These are phyloP conservation scores for Trematosphaeria pertusa DNA, from an alignment of 2,329 filamentous ascomycete species.

Conservation along the genomic window DNA sequence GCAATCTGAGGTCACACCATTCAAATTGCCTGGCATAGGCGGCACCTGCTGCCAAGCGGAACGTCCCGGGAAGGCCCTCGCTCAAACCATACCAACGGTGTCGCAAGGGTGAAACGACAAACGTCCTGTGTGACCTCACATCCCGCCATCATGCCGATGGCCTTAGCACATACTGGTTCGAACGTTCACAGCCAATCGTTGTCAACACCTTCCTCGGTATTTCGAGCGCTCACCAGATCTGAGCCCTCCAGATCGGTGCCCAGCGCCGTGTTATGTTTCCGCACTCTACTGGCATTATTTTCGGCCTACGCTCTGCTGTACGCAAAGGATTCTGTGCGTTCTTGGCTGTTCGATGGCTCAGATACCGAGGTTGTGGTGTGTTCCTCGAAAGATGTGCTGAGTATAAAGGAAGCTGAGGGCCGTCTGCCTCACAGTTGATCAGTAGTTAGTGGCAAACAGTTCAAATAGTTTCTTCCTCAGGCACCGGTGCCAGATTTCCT, in stretches of 20 bases:
- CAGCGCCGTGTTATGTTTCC: background rate
- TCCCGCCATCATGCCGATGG: background rate
- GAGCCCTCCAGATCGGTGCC: background rate
- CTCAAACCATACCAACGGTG: constrained; percentile 3
- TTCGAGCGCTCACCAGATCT: background rate
- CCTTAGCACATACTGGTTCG: background rate
- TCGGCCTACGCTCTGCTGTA: no score
- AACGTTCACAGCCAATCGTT: constrained; percentile 11
- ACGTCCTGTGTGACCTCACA: background rate
- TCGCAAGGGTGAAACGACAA: constrained; percentile 1
- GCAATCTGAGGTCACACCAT: no score
- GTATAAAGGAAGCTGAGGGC: background rate
- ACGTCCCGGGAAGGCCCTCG: no score
- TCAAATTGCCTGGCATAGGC: no score
- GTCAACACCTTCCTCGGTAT: constrained; percentile 11
- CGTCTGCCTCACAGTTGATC: background rate
- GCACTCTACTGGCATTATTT: no score
- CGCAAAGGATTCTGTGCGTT: no score
- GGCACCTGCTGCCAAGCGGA: no score
- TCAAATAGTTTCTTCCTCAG: background rate
- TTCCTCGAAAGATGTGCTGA: background rate
- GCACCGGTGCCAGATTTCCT: background rate
- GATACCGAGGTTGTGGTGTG: background rate
- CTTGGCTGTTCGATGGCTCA: constrained; percentile 6
- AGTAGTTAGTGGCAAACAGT: background rate